These are phyloP conservation scores for Pseudocercospora fuligena DNA, from an alignment of 2,329 filamentous ascomycete species.

Conservation along the genomic window DNA sequence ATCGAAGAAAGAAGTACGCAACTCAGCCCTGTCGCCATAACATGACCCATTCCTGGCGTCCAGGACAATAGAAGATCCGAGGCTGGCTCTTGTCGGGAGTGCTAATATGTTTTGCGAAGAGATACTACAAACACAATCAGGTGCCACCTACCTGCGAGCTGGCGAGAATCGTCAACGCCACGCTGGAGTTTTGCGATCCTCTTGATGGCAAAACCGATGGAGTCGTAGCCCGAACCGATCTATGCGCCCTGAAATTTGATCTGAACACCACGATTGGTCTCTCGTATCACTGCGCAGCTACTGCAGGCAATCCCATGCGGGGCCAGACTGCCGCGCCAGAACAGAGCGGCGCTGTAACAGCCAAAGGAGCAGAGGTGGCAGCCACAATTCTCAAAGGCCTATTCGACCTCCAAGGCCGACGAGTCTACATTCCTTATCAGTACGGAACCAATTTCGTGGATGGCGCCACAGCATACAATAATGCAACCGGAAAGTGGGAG, in stretches of 20 bases:
- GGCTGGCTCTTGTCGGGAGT: too few species aligned
- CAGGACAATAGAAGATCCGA: too few species aligned
- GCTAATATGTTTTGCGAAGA: too few species aligned
- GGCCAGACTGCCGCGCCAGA: conserved; percentile 38
- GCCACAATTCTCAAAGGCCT: conserved; percentile 47
- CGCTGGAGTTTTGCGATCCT: conserved; percentile 60
- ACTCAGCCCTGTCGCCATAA: too few species aligned
- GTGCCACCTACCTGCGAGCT: conserved; percentile 54
- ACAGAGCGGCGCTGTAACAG: conserved; percentile 42
- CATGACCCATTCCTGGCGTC: too few species aligned
- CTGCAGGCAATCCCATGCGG: conserved; percentile 34
- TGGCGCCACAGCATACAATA: conserved; percentile 44
- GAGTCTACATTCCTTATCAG: conserved; percentile 49
- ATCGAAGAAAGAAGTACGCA: too few species aligned
- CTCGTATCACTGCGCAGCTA: conserved; percentile 50
- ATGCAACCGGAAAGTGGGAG: conserved; percentile 39
- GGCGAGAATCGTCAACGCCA: conserved; percentile 58
- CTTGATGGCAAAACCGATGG: conserved; percentile 62
- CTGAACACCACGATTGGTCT: conserved; percentile 53
- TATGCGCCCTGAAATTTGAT: conserved; percentile 55
- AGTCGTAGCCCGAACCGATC: conserved; percentile 56
- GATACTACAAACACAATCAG: too few species aligned
- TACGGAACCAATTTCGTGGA: conserved; percentile 41
- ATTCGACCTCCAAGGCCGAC: conserved; percentile 46
- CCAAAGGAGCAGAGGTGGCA: conserved; percentile 41